Base-by-base conservation (phyloP, 1,284 basidiomycete species). In the Puccinia coronata region DNA sequence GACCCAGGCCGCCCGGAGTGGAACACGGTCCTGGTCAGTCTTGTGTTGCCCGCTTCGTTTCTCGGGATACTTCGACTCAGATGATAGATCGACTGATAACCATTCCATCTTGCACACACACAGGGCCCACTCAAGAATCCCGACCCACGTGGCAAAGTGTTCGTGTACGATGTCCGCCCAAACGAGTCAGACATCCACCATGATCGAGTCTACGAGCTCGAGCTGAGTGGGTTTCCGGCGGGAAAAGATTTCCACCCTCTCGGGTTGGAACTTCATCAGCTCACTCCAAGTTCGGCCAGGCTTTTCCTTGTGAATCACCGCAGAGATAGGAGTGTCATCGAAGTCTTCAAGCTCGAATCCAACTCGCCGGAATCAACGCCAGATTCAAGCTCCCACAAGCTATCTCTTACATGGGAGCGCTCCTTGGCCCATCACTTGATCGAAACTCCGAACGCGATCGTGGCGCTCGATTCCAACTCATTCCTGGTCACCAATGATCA, bases 21-120 rank as follows among this genome's bases (percentile, higher is more conserved):
- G 90, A 91, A 91, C 84, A 91, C 90, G 12, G 90, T 91, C 79
- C 90, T 91, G 89, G 84, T 85, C 71, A 55, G 82, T 81, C 28
- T 59, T 47, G 36, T 63, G 23, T 31, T 63, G n/a, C 8, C 23
- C 31, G 34, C 65, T 31, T 39, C n/a, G 47, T 65, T 57, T 25
- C 28, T 61, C 67, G 2, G 5, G 9, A 12, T 31, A 25, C 2
- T 57, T 28, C 55, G 2, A 25, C 28, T 28, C 18, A 57, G n/a
- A 57, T n/a, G 20, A n/a, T n/a, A n/a, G n/a, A n/a, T n/a, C n/a
- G n/a, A n/a, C n/a, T n/a, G n/a, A 23, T 57, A 47, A 73, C 18
- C 74, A n/a, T 82, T 36, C 20, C 28, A 53, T n/a, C 20, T 70
- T 36, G 59, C 49, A 9, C n/a, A 25, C 36, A 34, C 36, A 47